These are phyloP conservation scores for Amniculicola lignicola DNA, from an alignment of 495 filamentous ascomycete species.

Conservation along the genomic window DNA sequence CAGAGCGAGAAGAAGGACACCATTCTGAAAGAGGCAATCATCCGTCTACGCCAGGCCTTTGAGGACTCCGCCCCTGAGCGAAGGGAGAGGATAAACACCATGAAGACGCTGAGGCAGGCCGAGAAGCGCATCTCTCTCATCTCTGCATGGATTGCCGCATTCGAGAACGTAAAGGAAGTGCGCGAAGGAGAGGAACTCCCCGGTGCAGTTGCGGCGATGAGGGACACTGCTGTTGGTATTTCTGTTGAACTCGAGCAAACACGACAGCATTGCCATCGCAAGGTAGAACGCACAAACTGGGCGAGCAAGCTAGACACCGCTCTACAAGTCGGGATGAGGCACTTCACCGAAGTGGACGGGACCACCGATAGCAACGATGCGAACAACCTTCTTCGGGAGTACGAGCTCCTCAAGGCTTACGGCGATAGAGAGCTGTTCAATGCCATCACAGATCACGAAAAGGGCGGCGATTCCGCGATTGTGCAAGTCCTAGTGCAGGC, in stretches of 20 bases:
- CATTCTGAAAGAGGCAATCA: conserved; percentile 75
- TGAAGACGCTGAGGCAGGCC: conserved; percentile 80
- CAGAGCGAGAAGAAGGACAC: conserved; percentile 77
- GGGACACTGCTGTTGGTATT: conserved; percentile 83
- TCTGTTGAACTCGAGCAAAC: conserved; percentile 83
- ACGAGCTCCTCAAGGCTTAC: conserved; percentile 74
- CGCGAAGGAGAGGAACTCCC: conserved; percentile 66
- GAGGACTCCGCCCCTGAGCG: conserved; percentile 77
- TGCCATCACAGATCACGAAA: conserved; percentile 80
- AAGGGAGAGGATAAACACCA: conserved; percentile 69
- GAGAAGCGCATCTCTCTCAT: conserved; percentile 80
- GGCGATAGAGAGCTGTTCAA: conserved; percentile 78
- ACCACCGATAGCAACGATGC: conserved; percentile 65
- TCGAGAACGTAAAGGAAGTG: conserved; percentile 74
- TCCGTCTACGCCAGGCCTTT: conserved; percentile 75
- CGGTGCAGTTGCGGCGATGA: conserved; percentile 66
- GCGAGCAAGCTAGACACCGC: conserved; percentile 81
- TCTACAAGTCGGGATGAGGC: conserved; percentile 75
- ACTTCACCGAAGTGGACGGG: conserved; percentile 71
- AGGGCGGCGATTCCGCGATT: conserved; percentile 68
- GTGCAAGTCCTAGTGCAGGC: conserved; percentile 80
- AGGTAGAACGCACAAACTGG: conserved; percentile 75
- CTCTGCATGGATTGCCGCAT: conserved; percentile 87
- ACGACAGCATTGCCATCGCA: conserved; percentile 84
- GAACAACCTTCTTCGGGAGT: conserved; percentile 71